A percentile compares a stretch with the other conserved stretches of the same genome.
These are phyloP conservation scores for Microsporum canis DNA, from an alignment of 2,329 filamentous ascomycete genomes.

Conservation along the genomic window DNA sequence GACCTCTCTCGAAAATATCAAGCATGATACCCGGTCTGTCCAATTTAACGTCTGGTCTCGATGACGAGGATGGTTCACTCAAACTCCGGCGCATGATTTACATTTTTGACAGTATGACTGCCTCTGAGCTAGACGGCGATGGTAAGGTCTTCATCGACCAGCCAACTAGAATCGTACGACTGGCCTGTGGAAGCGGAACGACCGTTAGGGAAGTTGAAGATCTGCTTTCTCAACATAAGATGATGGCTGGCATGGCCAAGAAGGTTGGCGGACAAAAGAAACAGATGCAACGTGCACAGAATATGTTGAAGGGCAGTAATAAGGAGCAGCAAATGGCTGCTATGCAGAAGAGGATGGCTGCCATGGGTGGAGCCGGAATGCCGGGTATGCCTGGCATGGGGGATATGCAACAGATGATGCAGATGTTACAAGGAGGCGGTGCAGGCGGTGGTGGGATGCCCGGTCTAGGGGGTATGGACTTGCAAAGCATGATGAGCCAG, in stretches of 20 bases:
- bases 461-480: conserved; percentile 43
- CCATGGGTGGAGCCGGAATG: conserved; percentile 64
- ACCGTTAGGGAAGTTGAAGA: conserved; percentile 90
- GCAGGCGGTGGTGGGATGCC: conserved; percentile 55
- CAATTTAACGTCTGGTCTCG: conserved; percentile 88
- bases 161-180: conserved; percentile 81
- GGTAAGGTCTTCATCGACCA: conserved; percentile 90
- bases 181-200: conserved; percentile 82
- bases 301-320: conserved; percentile 80
- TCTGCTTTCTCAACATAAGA: conserved; percentile 89
- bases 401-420: conserved; percentile 87
- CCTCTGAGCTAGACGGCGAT: conserved; percentile 88
- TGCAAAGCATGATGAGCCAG: conserved; percentile 65
- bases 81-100: conserved; percentile 98
- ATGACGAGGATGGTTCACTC: conserved; percentile 86
- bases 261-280: conserved; percentile 97
- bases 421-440: conserved; percentile 75
- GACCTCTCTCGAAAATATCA: conserved; percentile 89
- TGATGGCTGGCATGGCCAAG: conserved; percentile 99
- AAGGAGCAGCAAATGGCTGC: conserved; percentile 88
- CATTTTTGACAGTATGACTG: conserved; percentile 96
- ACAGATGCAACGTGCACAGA: conserved; percentile 90
- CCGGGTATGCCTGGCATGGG: conserved; percentile 58
- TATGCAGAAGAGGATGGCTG: conserved; percentile 90
- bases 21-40: conserved; percentile 96